Base-by-base conservation (phyloP, 1,284 basidiomycete species). In the Sporisorium exsertum region DNA sequence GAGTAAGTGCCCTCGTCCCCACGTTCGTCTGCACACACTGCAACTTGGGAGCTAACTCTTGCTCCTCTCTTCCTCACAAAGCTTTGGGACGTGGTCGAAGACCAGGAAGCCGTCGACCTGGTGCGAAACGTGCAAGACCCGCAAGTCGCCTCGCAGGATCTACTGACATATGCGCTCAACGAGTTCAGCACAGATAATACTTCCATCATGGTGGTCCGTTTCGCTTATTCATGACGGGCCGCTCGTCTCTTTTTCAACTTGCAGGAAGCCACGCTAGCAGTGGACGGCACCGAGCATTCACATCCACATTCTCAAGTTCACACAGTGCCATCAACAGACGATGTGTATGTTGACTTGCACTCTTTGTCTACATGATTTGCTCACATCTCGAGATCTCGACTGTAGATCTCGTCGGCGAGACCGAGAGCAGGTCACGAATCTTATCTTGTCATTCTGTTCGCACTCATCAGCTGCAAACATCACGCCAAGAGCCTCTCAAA, bases 51-150 rank as follows among this genome's bases (percentile, higher is more conserved):
- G 40, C 54, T 47, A 35, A 42, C 45, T 7, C 37, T 47, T n/a
- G 12, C 20, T 2, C 37, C 43, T 32, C 35, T 24, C 40, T 45
- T 45, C 57, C 32, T 26, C 1, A 50, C 9, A n/a, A 81, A 98
- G 95, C 89, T 99, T 0, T 99, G 97, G 97, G 97, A 99, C 85
- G 94, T 99, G 10, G 90, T 92, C 56, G 91, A 91, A 59, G 97
- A 99, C 86, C 95, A 99, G 86, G 90, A 90, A 54, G 96, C 95
- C 0, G 92, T 97, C 40, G 92, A 98, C 64, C 89, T 97, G 54
- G 90, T 97, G 59, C 90, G 91, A 51, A 87, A 90, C 32, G 88
- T 91, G 22, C 85, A 88, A 37, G 93, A 97, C 83, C 91, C 96
- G 5, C 94, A 96, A 85, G 89, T 90, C 72, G 95, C 96, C 3